A percentile compares a stretch with the other conserved stretches of the same genome.
These are phyloP conservation scores for Glebionis coronaria DNA, from an alignment of 129 eudicot genomes.

Conservation along the genomic window DNA sequence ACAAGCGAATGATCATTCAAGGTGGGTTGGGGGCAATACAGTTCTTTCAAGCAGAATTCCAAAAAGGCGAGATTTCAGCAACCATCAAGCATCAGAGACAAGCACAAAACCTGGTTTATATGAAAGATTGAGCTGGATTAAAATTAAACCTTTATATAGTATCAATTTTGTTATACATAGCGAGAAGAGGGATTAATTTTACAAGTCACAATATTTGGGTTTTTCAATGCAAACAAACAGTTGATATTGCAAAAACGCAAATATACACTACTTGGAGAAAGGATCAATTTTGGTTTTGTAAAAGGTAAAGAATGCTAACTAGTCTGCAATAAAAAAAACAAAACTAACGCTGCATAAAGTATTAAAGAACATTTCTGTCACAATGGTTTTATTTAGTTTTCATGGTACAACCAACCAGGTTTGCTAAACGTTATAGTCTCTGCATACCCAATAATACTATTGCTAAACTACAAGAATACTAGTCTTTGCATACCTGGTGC, in stretches of 20 bases:
- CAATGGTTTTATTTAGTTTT: neutral
- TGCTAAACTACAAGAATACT: neutral
- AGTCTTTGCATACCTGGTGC: constrained; percentile 20
- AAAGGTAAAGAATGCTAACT: neutral
- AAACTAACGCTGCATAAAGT: neutral
- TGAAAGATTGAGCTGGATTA: neutral
- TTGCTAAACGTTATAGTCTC: neutral
- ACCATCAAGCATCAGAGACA: neutral
- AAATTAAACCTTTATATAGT: neutral
- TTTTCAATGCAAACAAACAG: neutral
- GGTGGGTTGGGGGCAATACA: neutral
- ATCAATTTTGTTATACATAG: neutral
- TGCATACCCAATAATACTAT: neutral
- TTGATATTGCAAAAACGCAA: neutral
- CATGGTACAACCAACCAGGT: neutral
- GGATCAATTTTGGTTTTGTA: neutral
- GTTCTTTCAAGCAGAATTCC: neutral
- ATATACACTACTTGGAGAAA: neutral
- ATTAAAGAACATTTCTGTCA: neutral
- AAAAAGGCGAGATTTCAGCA: neutral
- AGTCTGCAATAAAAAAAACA: neutral
- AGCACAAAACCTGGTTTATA: neutral
- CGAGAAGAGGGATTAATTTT: neutral
- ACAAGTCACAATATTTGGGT: neutral
- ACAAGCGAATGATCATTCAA: constrained; percentile 5